Evolutionary conservation across 179 eudicot species (phyloP).

Genomic region (Carnegiea gigantea): DNA sequence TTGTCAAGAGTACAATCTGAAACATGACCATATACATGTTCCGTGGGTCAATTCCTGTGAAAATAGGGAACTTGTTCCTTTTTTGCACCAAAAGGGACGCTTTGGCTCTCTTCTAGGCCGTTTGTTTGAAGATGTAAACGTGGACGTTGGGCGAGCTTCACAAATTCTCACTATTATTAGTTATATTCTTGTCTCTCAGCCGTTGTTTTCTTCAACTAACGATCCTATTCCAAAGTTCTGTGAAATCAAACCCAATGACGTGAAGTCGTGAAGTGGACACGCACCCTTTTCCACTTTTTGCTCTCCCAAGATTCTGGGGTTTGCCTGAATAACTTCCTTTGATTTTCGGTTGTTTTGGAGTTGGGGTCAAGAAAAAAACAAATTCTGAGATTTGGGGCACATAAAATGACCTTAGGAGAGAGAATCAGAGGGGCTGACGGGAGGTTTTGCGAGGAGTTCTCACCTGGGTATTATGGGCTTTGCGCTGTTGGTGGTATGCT

Average conservation of each 20-base stretch:
- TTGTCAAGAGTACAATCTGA: no score
- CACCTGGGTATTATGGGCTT: slow-evolving; percentile 61
- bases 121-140: slow-evolving; percentile 10
- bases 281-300: slow-evolving; percentile 14
- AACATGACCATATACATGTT: neutral
- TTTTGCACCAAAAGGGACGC: neutral
- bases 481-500: slow-evolving; percentile 73
- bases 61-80: neutral
- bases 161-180: neutral
- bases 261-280: neutral
- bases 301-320: slow-evolving; percentile 27
- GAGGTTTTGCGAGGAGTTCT: slow-evolving; percentile 40
- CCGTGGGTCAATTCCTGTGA: neutral
- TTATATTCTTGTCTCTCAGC: neutral
- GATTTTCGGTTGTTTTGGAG: neutral
- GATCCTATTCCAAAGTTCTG: slow-evolving; percentile 7
- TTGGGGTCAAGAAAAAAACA: neutral
- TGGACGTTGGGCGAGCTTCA: slow-evolving; percentile 1
- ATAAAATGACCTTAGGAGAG: slow-evolving; percentile 32
- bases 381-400: neutral
- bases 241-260: no score
- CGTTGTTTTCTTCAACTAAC: neutral
- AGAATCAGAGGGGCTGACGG: slow-evolving; percentile 35
- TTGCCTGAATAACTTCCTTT: neutral
- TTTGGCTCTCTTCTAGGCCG: neutral